A percentile compares a stretch with the other conserved stretches of the same genome.
Evolutionary conservation across 2,329 filamentous ascomycete genomes (phyloP).

Genomic region (Hymenoscyphus albidus): DNA sequence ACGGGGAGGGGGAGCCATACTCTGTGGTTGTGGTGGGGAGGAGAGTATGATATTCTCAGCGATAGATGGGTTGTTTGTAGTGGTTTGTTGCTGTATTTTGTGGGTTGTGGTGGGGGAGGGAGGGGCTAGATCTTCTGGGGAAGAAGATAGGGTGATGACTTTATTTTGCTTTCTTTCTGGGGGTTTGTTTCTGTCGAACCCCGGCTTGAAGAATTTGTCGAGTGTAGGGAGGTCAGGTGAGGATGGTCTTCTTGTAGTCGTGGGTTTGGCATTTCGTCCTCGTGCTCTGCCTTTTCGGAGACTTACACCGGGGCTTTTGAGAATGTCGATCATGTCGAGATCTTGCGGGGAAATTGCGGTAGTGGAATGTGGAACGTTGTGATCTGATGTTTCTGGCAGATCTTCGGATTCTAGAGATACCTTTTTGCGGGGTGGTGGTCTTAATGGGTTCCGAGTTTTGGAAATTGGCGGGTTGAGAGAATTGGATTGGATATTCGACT

Average conservation of each 20-base stretch:
- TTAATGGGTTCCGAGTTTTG: background rate
- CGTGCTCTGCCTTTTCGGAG: background rate
- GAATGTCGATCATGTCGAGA: background rate
- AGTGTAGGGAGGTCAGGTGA: background rate
- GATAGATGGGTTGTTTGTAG: background rate
- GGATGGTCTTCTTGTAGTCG: background rate
- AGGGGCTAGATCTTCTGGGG: background rate
- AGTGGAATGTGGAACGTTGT: no score
- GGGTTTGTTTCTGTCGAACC: background rate
- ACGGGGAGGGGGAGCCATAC: background rate
- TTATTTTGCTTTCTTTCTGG: background rate
- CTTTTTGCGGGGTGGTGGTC: constrained; percentile 7
- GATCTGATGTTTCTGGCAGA: background rate
- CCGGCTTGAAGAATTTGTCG: background rate
- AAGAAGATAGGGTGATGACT: constrained; percentile 1
- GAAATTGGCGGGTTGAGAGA: background rate
- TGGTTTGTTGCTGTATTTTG: background rate
- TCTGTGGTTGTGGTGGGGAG: background rate
- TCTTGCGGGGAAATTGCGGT: background rate
- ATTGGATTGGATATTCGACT: background rate
- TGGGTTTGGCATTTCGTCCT: background rate
- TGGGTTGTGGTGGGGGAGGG: background rate
- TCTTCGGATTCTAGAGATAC: background rate
- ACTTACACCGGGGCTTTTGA: background rate
- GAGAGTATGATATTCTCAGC: background rate